Evolutionary conservation across 2,329 filamentous ascomycete species (phyloP), one percentile per base, ranked within the genome.

Genomic region (Fusarium pseudonygamai): DNA sequence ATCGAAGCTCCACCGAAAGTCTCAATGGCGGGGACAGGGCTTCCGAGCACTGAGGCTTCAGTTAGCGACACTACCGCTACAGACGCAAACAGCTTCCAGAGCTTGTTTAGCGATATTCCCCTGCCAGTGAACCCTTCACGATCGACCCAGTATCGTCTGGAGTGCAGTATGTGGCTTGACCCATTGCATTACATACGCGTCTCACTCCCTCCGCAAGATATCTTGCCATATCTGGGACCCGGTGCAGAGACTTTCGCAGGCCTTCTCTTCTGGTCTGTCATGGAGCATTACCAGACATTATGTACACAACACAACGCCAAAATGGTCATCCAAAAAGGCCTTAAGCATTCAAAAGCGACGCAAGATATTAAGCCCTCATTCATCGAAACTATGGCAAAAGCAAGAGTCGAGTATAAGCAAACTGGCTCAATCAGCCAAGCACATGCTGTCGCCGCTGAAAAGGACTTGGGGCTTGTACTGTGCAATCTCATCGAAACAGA

Each of bases 141-240:
- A 6, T 0, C 18, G 3, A 39, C 47, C 1, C 55, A 43, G 12
- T 55, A 55, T 68, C 65, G 65, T 13, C 30, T 68, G 2, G 42
- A 68, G 22, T 68, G 55, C 3, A 24, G 65, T 8, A 36, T 68
- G 20, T 68, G 65, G 65, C 14, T 68, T 9, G 64, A 68, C 8
- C 65, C 64, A 1, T 7, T 68, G 0, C 65, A 68, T 1, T 68
- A 68, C 36, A 22, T 68, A 0, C 40, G 36, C 16, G 55, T 62
- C 8, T 62, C 65, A 0, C 3, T 68, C 0, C 65, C 65, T 1
- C 65, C 65, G 1, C 65, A 68, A 39, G 65, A 68, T 0, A 60
- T 68, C 22, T 12, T 68, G 0, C 65, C 65, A 1, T 68, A 68
- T 2, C 39, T 68, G 0, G 65, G 65, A 0, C 0, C 47, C 0